phyloP scores from a whole-genome alignment of 2,329 filamentous ascomycete genomes.

The Colletotrichum phormii region DNA sequence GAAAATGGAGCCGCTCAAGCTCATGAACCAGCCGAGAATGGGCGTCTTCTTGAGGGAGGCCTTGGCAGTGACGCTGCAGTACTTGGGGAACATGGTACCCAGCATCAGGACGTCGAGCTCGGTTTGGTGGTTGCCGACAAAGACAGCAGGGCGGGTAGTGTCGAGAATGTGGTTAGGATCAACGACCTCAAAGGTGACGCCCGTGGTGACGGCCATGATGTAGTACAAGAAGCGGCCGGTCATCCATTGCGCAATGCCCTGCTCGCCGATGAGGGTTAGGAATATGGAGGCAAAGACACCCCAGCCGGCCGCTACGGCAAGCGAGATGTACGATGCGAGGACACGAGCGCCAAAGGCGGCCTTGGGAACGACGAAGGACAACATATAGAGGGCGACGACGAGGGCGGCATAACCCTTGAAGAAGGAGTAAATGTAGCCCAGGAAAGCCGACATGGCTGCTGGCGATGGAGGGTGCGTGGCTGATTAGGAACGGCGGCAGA shows the following conservation, averaged over 20 bases:
- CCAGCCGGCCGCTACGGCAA: slow-evolving; percentile 73
- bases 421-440: slow-evolving; percentile 58
- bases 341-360: slow-evolving; percentile 77
- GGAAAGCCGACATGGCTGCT: slow-evolving; percentile 50
- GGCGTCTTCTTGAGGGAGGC: slow-evolving; percentile 75
- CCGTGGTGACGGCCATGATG: slow-evolving; percentile 79
- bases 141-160: slow-evolving; percentile 82
- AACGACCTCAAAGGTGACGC: slow-evolving; percentile 80
- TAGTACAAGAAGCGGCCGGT: slow-evolving; percentile 83
- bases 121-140: slow-evolving; percentile 95
- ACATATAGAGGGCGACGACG: slow-evolving; percentile 68
- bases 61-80: slow-evolving; percentile 95
- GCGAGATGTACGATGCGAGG: slow-evolving; percentile 72
- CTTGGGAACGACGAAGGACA: slow-evolving; percentile 68
- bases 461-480: neutral
- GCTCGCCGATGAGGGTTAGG: slow-evolving; percentile 77
- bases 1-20: slow-evolving; percentile 89
- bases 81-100: slow-evolving; percentile 87
- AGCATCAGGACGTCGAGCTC: slow-evolving; percentile 96
- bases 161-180: slow-evolving; percentile 73
- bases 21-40: slow-evolving; percentile 95
- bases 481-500: slow-evolving; percentile 30
- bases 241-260: slow-evolving; percentile 87
- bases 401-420: slow-evolving; percentile 63
- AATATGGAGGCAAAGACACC: slow-evolving; percentile 80